phyloP scores from a whole-genome alignment of 306 rosid species.

The Nissolia schottii region DNA sequence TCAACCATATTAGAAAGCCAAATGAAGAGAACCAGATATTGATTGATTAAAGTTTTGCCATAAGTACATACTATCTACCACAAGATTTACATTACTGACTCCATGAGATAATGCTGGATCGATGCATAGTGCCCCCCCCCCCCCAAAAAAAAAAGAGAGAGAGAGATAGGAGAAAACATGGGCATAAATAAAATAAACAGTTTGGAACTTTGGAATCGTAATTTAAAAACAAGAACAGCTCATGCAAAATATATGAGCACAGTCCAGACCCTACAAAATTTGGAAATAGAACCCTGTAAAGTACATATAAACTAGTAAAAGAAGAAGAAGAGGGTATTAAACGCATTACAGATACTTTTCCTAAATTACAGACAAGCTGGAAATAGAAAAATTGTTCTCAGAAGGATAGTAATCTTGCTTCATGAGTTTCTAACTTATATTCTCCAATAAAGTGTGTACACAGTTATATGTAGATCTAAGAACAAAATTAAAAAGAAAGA shows the following conservation, averaged over 20 bases:
- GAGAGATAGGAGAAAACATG: background rate
- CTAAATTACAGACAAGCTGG: background rate
- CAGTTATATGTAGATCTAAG: background rate
- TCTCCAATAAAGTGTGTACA: background rate
- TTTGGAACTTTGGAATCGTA: background rate
- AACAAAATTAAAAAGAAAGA: background rate
- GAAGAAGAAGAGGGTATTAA: background rate
- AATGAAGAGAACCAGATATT: background rate
- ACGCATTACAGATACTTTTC: background rate
- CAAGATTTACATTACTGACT: background rate
- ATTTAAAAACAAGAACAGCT: background rate
- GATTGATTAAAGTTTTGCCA: background rate
- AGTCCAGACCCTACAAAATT: background rate
- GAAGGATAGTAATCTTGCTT: background rate
- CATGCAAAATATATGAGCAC: background rate
- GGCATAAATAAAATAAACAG: background rate
- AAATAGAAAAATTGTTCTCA: background rate
- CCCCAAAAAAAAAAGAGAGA: background rate
- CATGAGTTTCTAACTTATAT: background rate
- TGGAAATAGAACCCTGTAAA: background rate
- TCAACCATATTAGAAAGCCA: background rate
- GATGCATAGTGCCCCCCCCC: background rate
- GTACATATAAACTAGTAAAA: too few species aligned
- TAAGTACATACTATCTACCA: background rate
- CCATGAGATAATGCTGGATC: background rate